These are phyloP conservation scores for Colletotrichum sidae DNA, from an alignment of 2,329 filamentous ascomycete genomes.

Conservation along the genomic window DNA sequence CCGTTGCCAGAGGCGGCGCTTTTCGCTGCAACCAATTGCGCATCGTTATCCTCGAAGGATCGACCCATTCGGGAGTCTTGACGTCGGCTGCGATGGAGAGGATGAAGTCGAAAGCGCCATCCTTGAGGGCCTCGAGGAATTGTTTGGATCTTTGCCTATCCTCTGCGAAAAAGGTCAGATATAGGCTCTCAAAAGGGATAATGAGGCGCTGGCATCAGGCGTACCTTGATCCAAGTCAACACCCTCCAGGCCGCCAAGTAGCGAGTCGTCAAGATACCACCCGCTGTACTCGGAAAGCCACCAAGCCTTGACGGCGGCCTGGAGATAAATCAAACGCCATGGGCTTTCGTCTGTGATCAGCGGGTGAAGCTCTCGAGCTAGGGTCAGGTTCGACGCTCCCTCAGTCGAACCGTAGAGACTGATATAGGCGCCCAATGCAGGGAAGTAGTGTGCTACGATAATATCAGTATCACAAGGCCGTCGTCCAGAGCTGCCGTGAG, in stretches of 20 bases:
- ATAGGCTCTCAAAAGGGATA: constrained; percentile 3
- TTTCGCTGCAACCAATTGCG: constrained; percentile 87
- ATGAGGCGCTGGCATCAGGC: constrained; percentile 14
- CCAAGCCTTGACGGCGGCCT: constrained; percentile 82
- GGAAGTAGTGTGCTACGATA: constrained; percentile 80
- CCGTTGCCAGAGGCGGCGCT: constrained; percentile 74
- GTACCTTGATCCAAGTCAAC: constrained; percentile 72
- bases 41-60: constrained; percentile 85
- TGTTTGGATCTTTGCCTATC: constrained; percentile 76
- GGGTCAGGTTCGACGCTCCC: constrained; percentile 72
- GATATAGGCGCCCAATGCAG: constrained; percentile 81
- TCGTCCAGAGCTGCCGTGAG: constrained; percentile 32
- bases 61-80: constrained; percentile 85
- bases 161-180: constrained; percentile 59
- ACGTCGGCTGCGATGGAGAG: constrained; percentile 86
- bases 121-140: constrained; percentile 82
- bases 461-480: neutral
- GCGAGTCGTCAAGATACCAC: constrained; percentile 81
- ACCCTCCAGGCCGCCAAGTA: constrained; percentile 47
- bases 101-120: constrained; percentile 93
- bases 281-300: constrained; percentile 96
- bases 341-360: constrained; percentile 75
- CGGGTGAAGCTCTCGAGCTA: constrained; percentile 77
- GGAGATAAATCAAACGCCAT: constrained; percentile 81
- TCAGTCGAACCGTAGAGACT: constrained; percentile 83